These are phyloP conservation scores for Linum tenue DNA, from an alignment of 345 rosid species.

Conservation along the genomic window DNA sequence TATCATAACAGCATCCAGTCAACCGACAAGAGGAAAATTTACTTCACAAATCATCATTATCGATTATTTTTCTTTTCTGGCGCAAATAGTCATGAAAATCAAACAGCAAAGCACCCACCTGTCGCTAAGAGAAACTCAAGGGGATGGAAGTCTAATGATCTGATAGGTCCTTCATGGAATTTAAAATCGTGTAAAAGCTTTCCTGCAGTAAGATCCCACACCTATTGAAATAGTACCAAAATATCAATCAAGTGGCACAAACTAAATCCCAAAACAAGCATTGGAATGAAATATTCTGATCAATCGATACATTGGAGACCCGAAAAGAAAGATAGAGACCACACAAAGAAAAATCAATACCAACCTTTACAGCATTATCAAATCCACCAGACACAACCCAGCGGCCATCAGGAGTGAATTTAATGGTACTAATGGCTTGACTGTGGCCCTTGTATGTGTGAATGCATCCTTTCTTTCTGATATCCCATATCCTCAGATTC, in stretches of 20 bases:
- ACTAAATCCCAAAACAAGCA: not conserved
- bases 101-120: slow-evolving; percentile 34
- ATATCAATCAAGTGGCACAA: not conserved
- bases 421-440: slow-evolving; percentile 64
- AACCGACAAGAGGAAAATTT: not conserved
- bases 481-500: slow-evolving; percentile 84
- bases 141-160: slow-evolving; percentile 89
- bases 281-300: not conserved
- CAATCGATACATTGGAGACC: not conserved
- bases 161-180: slow-evolving; percentile 78
- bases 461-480: slow-evolving; percentile 87
- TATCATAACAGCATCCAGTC: not conserved
- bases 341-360: slow-evolving; percentile 8
- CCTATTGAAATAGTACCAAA: slow-evolving; percentile 26
- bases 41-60: not conserved
- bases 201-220: slow-evolving; percentile 98
- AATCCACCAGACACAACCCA: slow-evolving; percentile 99
- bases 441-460: slow-evolving; percentile 94
- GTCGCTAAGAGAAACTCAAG: slow-evolving; percentile 93
- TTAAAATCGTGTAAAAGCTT: slow-evolving; percentile 93
- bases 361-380: slow-evolving; percentile 88
- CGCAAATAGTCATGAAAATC: not conserved
- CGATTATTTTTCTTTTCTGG: not conserved
- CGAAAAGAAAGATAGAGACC: not conserved
- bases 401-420: slow-evolving; percentile 96